Evolutionary conservation across 768 basidiomycete genomes (phyloP).

Genomic region (Boletus coccyginus): DNA sequence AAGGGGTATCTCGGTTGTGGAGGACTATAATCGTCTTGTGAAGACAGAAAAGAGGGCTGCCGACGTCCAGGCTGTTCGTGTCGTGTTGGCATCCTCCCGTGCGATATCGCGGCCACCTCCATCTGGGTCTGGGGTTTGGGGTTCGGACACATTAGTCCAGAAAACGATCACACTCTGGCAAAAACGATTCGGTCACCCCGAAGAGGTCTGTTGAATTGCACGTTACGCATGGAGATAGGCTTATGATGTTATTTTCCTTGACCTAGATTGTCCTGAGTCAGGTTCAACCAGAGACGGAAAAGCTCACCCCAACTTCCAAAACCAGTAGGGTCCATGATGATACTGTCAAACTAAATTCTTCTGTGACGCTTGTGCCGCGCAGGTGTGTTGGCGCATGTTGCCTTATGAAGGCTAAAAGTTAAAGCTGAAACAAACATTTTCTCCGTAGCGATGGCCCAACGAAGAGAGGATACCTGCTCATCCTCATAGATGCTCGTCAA

Average conservation of each 20-base stretch:
- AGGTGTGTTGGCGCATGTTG: conserved; percentile 45
- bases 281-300: conserved; percentile 58
- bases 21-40: conserved; percentile 77
- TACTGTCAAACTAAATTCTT: conserved; percentile 64
- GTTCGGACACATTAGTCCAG: conserved; percentile 58
- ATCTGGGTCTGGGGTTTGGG: conserved; percentile 58
- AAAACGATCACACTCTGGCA: conserved; percentile 81
- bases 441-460: conserved; percentile 67
- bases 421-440: conserved; percentile 1
- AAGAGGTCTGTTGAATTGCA: conserved; percentile 53
- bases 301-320: conserved; percentile 10
- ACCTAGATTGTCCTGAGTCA: conserved; percentile 75
- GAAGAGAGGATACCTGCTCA: conserved; percentile 80
- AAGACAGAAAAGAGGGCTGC: conserved; percentile 72
- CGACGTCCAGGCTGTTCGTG: conserved; percentile 87
- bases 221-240: not conserved
- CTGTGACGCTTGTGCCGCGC: conserved; percentile 69
- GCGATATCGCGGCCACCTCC: conserved; percentile 42
- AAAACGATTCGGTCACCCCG: conserved; percentile 70
- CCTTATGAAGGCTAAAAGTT: not conserved
- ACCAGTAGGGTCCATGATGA: conserved; percentile 41
- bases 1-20: conserved; percentile 82
- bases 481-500: conserved; percentile 77
- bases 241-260: conserved; percentile 15
- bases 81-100: conserved; percentile 61